Conservation (phyloP, 164 flowering plant species). For the Warburgia ugandensis region DNA sequence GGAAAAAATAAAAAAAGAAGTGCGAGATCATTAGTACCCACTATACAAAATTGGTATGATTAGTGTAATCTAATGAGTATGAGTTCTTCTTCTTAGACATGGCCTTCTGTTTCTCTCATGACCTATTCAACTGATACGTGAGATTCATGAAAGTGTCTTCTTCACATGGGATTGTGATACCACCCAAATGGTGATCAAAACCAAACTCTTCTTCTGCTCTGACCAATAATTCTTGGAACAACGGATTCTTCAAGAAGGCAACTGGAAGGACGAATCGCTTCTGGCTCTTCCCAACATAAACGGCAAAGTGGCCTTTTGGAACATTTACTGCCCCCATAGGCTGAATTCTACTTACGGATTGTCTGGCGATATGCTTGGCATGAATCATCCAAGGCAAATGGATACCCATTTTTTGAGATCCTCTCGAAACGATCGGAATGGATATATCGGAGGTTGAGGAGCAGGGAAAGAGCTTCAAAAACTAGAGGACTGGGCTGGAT, state of each 20-base stretch:
- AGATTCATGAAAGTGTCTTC: conserved; percentile 38
- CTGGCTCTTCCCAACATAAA: conserved; percentile 49
- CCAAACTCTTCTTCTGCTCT: conserved; percentile 55
- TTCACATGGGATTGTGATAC: conserved; percentile 49
- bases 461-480: no score
- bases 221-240: conserved; percentile 35
- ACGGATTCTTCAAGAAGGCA: conserved; percentile 28
- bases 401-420: no score
- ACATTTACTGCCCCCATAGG: conserved; percentile 21
- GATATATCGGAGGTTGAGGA: no score
- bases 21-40: no score
- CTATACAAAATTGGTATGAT: no score
- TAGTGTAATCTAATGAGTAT: no score
- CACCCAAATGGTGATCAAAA: conserved; percentile 37
- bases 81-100: background rate
- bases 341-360: background rate
- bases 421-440: no score
- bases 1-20: no score
- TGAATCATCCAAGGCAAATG: conserved; percentile 3
- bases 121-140: conserved; percentile 19
- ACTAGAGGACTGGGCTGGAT: no score
- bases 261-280: conserved; percentile 43
- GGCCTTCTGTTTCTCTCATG: background rate
- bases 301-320: conserved; percentile 53
- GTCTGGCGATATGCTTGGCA: conserved; percentile 1